A percentile compares a stretch with the other conserved stretches of the same genome.
Evolutionary conservation across 2,329 filamentous ascomycete species (phyloP).

Genomic region (Diaporthe citrichinensis): DNA sequence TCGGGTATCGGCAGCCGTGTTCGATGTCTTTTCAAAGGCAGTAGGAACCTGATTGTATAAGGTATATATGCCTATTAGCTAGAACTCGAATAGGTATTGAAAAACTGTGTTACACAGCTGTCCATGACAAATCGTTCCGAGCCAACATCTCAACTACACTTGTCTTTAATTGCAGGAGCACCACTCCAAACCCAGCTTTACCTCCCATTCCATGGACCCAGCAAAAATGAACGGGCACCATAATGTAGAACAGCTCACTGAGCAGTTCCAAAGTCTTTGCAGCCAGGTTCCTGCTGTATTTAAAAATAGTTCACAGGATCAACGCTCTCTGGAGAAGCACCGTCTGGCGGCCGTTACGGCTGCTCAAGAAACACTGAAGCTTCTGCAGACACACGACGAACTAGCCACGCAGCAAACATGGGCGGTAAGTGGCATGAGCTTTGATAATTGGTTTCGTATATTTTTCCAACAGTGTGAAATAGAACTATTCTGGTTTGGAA

Average conservation of each 20-base stretch:
- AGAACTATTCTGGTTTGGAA: neutral
- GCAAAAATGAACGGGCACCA: neutral
- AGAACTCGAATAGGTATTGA: neutral
- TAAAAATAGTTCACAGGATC: neutral
- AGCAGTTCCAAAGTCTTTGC: conserved; percentile 12
- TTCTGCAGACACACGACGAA: conserved; percentile 7
- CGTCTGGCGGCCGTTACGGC: neutral
- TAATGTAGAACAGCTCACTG: neutral
- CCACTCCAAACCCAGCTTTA: neutral
- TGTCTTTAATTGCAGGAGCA: neutral
- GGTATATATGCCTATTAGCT: neutral
- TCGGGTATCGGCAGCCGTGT: conserved; percentile 7
- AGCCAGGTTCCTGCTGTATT: neutral
- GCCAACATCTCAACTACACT: too few relatives aligned
- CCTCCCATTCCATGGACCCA: neutral
- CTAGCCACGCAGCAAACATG: conserved; percentile 22
- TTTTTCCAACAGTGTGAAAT: too few relatives aligned
- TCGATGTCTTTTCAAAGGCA: neutral
- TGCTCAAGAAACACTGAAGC: neutral
- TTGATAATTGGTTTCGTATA: too few relatives aligned
- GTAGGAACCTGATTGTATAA: neutral
- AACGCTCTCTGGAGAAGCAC: conserved; percentile 1
- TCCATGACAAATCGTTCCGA: neutral
- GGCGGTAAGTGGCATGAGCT: neutral
- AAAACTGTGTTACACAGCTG: neutral